Evolutionary conservation across 2,329 filamentous ascomycete species (phyloP).

Genomic region (Colletotrichum caudatum): DNA sequence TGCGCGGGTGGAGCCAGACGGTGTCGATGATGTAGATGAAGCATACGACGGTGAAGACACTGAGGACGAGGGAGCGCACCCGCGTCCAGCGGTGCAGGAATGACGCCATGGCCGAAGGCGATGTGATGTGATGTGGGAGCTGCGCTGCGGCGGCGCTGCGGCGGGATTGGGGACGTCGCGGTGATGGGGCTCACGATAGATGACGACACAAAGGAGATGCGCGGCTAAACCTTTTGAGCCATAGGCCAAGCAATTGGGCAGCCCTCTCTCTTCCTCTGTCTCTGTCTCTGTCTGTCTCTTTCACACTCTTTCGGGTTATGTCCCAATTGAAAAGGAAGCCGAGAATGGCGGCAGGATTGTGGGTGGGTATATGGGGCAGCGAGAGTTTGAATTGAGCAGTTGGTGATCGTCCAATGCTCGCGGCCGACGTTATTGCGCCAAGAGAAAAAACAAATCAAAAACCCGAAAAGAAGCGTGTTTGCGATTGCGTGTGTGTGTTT

Average conservation of each 20-base stretch:
- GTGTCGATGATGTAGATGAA: constrained; percentile 30
- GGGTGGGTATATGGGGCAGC: background rate
- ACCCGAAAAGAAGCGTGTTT: background rate
- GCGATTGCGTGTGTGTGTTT: background rate
- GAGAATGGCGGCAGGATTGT: background rate
- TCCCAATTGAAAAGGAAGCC: background rate
- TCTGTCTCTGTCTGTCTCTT: too few species aligned
- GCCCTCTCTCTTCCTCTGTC: too few species aligned
- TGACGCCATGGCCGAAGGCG: background rate
- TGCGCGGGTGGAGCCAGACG: constrained; percentile 1
- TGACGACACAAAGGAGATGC: background rate
- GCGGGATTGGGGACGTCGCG: background rate
- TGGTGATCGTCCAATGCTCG: background rate
- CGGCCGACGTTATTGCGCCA: background rate
- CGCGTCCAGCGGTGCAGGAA: constrained; percentile 30
- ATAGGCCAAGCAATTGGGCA: background rate
- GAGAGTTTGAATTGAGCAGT: background rate
- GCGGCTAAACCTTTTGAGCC: background rate
- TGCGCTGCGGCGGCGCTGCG: too few species aligned
- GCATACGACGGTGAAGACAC: constrained; percentile 1
- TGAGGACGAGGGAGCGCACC: constrained; percentile 25
- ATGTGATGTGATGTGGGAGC: background rate
- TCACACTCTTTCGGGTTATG: too few species aligned
- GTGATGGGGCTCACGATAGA: background rate
- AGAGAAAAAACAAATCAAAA: background rate